Conservation (phyloP, 148 eudicot genomes). For the Spergularia bocconei region DNA sequence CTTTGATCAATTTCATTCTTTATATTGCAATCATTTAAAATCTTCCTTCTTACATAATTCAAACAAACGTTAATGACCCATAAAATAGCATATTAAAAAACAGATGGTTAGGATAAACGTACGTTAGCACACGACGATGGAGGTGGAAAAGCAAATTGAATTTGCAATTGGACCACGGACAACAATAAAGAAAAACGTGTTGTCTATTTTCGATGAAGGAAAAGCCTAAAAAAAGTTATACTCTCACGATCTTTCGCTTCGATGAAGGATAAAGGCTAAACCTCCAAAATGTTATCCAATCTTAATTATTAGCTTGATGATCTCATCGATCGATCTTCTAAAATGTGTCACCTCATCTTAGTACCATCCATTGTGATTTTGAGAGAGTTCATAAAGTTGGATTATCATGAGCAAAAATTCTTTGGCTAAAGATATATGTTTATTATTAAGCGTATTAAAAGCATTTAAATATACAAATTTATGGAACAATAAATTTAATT, state of each 20-base stretch:
- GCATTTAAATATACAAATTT: too few relatives aligned
- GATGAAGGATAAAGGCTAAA: slow-evolving; percentile 28
- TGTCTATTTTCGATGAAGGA: slow-evolving; percentile 11
- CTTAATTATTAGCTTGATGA: background rate
- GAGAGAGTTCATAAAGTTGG: background rate
- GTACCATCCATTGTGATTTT: background rate
- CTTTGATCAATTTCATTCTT: too few relatives aligned
- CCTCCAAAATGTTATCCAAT: slow-evolving; percentile 4
- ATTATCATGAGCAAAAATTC: too few relatives aligned
- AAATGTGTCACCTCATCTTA: background rate
- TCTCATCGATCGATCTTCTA: background rate
- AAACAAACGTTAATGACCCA: too few relatives aligned
- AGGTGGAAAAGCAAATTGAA: slow-evolving; percentile 7
- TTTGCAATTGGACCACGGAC: background rate
- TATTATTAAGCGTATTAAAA: too few relatives aligned
- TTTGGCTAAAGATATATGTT: too few relatives aligned
- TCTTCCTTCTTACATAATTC: too few relatives aligned
- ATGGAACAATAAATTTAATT: too few relatives aligned
- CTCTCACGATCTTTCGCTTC: slow-evolving; percentile 28
- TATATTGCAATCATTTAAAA: too few relatives aligned
- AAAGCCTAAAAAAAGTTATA: slow-evolving; percentile 9
- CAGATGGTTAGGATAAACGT: background rate
- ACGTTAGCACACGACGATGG: slow-evolving; percentile 4
- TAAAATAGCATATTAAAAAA: too few relatives aligned
- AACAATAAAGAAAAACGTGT: background rate